These are phyloP conservation scores for Blastomyces emzantsi DNA, from an alignment of 2,329 filamentous ascomycete genomes.

Conservation along the genomic window DNA sequence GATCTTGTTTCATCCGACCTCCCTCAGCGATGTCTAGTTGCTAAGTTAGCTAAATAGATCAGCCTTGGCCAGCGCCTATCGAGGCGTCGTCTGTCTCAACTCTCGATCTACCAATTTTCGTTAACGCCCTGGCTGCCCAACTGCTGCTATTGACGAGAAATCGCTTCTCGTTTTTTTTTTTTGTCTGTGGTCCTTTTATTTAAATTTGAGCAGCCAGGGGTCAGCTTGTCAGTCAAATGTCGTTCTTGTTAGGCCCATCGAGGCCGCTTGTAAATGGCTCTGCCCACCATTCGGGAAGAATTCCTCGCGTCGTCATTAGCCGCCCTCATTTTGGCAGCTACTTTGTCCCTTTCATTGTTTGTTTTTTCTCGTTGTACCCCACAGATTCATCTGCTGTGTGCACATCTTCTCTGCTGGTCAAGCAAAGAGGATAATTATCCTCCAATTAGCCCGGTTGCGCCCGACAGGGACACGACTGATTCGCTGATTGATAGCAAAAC, in stretches of 20 bases:
- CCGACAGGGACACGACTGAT: neutral
- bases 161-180: neutral
- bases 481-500: neutral
- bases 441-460: slow-evolving; percentile 1
- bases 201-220: neutral
- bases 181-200: neutral
- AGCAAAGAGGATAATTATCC: neutral
- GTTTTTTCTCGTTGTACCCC: neutral
- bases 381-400: neutral
- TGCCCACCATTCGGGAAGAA: neutral
- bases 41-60: too few species aligned
- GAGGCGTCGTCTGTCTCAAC: slow-evolving; percentile 1
- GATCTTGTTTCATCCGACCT: neutral
- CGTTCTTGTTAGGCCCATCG: neutral
- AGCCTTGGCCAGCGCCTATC: neutral
- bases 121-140: slow-evolving; percentile 8
- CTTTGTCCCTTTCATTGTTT: neutral
- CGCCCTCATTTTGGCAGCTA: neutral
- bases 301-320: slow-evolving; percentile 1
- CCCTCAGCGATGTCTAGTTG: neutral
- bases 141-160: neutral
- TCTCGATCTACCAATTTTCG: neutral
- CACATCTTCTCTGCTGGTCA: neutral
- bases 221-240: neutral
- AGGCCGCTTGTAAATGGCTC: neutral